A percentile compares a stretch with the other conserved stretches of the same genome.
Conservation (phyloP, 352 stramenopile species). For the Phytophthora quininea region DNA sequence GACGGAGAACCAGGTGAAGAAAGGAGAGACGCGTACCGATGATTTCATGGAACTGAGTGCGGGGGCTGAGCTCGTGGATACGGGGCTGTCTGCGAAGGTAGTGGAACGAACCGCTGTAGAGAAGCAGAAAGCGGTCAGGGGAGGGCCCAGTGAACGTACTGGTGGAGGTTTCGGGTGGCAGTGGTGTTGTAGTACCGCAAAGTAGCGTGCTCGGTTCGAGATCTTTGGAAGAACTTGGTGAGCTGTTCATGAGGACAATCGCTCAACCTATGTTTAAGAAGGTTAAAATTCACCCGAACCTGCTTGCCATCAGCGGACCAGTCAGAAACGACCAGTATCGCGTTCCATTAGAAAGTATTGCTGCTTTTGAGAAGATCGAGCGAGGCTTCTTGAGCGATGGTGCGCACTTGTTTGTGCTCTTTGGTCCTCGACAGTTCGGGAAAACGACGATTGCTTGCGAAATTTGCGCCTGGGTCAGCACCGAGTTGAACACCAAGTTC, state of each 20-base stretch:
- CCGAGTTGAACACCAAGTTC: conserved; percentile 1
- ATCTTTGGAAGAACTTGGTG: not conserved
- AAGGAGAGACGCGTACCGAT: too few relatives aligned
- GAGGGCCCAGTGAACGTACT: not conserved
- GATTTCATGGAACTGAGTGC: too few relatives aligned
- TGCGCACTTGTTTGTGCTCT: conserved; percentile 15
- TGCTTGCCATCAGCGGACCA: not conserved
- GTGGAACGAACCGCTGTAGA: too few relatives aligned
- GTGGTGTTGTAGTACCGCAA: not conserved
- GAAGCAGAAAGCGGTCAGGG: not conserved
- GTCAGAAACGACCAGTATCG: not conserved
- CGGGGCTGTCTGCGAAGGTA: too few relatives aligned
- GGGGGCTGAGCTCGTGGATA: too few relatives aligned
- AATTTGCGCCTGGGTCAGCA: conserved; percentile 14
- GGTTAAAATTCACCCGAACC: not conserved
- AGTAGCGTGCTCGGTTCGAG: not conserved
- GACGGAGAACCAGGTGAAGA: too few relatives aligned
- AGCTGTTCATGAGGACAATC: not conserved
- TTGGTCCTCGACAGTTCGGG: conserved; percentile 29
- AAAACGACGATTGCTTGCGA: conserved; percentile 28
- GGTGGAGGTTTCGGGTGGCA: not conserved
- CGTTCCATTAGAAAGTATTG: conserved; percentile 3
- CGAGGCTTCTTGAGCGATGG: not conserved
- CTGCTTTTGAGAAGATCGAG: conserved; percentile 5
- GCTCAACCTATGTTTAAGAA: not conserved